Base-by-base conservation (phyloP, 2,329 filamentous ascomycete species). In the Aspergillus melleus region DNA sequence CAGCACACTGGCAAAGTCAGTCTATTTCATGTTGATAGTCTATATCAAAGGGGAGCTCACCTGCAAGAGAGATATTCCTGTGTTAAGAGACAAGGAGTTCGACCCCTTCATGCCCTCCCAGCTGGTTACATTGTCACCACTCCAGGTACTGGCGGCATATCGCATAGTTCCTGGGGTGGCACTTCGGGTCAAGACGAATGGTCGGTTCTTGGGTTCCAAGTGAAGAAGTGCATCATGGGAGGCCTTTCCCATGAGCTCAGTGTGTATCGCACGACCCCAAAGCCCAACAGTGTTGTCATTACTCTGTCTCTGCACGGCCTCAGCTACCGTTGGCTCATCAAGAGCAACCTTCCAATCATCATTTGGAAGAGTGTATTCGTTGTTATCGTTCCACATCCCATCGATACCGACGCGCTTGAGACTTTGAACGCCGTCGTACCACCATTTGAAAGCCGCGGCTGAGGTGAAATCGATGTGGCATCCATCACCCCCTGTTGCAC, bases 351-450 rank as follows among this genome's bases (percentile, higher is more conserved):
- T 75, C 88, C 88, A 91, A 24, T 83, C 79, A 60, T 91, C 89
- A 61, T 85, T 80, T 0, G 86, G 82, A 2, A 90, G 80, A 0
- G 85, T 87, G 71, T 90, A 91, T 72, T 91, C 89, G 65, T 91
- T 91, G 74, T 91, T 91, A 70, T 91, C 89, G 64, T 91, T 91
- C 89, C 89, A 91, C 76, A 91, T 90, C 52, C 83, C 88, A 64
- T 90, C 88, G 58, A 91, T 88, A 1, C 88, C 88, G 9, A 85
- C 76, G 26, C 83, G 76, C 57, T 85, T 85, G 1, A 91, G 79
- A 53, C 81, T 82, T 60, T 84, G 82, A 9, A 90, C 84, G 1
- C 89, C 88, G 0, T 89, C 79, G 61, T 85, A 88, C 89, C 89
- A 91, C 86, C 88, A 91, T 16, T 86, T 77, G 68, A 86, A 91